Conservation (phyloP, 257 asterid species). For the Capsicum baccatum region DNA sequence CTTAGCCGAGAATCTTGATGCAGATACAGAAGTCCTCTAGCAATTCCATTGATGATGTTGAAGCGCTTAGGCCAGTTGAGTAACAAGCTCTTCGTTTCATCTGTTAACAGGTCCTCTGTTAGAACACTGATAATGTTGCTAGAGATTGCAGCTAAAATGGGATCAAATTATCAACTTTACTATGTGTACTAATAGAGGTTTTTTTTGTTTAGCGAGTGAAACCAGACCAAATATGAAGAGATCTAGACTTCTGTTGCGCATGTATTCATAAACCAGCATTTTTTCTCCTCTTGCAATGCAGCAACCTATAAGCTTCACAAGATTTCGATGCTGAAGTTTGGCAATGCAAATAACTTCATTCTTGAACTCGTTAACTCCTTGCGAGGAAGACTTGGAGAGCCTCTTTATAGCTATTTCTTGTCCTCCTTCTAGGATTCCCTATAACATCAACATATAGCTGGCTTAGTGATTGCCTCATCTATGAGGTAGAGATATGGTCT, state of each 20-base stretch:
- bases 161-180: not conserved
- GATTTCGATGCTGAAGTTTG: slow-evolving; percentile 30
- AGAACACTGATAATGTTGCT: not conserved
- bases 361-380: slow-evolving; percentile 49
- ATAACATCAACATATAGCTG: not conserved
- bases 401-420: slow-evolving; percentile 49
- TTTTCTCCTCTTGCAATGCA: slow-evolving; percentile 44
- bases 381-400: slow-evolving; percentile 41
- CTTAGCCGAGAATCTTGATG: slow-evolving; percentile 47
- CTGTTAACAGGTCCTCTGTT: slow-evolving; percentile 32
- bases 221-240: slow-evolving; percentile 45
- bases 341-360: slow-evolving; percentile 38
- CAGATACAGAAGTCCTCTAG: slow-evolving; percentile 45
- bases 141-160: not conserved
- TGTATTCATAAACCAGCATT: slow-evolving; percentile 22
- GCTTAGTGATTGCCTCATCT: not conserved
- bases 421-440: slow-evolving; percentile 40
- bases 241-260: slow-evolving; percentile 40
- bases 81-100: slow-evolving; percentile 22
- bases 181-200: not conserved
- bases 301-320: slow-evolving; percentile 48
- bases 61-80: slow-evolving; percentile 43
- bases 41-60: slow-evolving; percentile 42
- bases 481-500: no score
- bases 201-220: not conserved